Percentiles rank a stretch among this genome's conserved stretches.
Conservation (phyloP, 768 basidiomycete species). For the Phlebiopsis flavidoalba region DNA sequence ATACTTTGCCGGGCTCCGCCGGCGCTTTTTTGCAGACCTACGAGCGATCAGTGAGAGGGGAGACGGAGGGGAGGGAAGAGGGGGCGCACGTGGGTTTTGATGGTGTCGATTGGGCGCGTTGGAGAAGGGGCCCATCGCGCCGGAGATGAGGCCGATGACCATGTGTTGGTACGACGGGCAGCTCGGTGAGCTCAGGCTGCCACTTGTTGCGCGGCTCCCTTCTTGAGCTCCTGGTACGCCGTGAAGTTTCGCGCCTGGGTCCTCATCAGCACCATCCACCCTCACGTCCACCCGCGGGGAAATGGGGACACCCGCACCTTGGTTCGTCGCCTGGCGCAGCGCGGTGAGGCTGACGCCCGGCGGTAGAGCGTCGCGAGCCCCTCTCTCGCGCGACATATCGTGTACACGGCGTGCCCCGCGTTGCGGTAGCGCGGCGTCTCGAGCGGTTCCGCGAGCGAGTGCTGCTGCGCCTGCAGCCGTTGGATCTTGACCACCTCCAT, state of each 20-base stretch:
- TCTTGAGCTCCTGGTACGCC: conserved; percentile 95
- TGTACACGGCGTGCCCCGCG: conserved; percentile 94
- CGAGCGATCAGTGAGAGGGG: not conserved
- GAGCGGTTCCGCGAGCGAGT: conserved; percentile 93
- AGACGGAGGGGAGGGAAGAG: not conserved
- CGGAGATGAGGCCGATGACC: conserved; percentile 90
- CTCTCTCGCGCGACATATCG: conserved; percentile 86
- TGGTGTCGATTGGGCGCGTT: conserved; percentile 95
- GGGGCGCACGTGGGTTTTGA: conserved; percentile 82
- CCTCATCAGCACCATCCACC: not conserved
- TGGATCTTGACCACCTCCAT: conserved; percentile 99
- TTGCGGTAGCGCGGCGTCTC: conserved; percentile 93
- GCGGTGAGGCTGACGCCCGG: conserved; percentile 92
- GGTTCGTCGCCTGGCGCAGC: conserved; percentile 94
- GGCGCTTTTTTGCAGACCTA: conserved; percentile 85
- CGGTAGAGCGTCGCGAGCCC: conserved; percentile 82
- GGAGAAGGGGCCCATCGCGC: conserved; percentile 97
- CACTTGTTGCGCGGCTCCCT: conserved; percentile 61
- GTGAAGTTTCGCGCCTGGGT: conserved; percentile 94
- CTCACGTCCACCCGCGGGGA: not conserved
- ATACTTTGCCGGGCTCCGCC: conserved; percentile 66
- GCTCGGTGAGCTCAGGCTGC: conserved; percentile 74
- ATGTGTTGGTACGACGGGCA: conserved; percentile 97
- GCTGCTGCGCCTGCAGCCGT: conserved; percentile 95
- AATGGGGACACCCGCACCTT: conserved; percentile 45